Evolutionary conservation across 805 yeast species (phyloP).

Genomic region (Schizosaccharomyces japonicus): DNA sequence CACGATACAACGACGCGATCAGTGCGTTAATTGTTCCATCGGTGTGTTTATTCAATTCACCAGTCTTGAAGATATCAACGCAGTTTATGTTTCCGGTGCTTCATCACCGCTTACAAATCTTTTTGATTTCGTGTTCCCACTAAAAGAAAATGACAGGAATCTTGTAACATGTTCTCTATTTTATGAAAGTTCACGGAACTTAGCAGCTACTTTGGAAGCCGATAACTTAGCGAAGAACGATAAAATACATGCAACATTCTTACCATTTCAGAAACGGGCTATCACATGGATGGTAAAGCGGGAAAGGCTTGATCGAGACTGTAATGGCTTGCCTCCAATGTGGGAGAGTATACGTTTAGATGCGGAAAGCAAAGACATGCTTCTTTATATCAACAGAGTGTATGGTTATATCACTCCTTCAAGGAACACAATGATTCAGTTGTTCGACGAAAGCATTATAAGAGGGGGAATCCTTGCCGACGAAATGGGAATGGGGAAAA

Average conservation of each 20-base stretch:
- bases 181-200: not conserved
- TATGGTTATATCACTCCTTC: slow-evolving; percentile 5
- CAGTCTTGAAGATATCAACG: no score
- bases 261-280: slow-evolving; percentile 5
- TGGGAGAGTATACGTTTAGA: slow-evolving; percentile 3
- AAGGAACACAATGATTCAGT: not conserved
- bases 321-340: not conserved
- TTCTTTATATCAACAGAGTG: not conserved
- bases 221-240: slow-evolving; percentile 6
- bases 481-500: slow-evolving; percentile 95
- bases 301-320: no score
- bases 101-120: no score
- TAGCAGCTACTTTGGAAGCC: not conserved
- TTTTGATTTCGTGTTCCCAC: no score
- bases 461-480: slow-evolving; percentile 54
- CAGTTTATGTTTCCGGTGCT: no score
- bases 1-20: no score
- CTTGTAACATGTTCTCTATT: no score
- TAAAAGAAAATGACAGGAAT: no score
- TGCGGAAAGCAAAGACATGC: not conserved
- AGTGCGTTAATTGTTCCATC: no score
- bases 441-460: slow-evolving; percentile 16
- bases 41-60: no score
- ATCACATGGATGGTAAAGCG: slow-evolving; percentile 2
- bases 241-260: not conserved